Base-by-base conservation (phyloP, 257 asterid species). In the Voacanga thouarsii region DNA sequence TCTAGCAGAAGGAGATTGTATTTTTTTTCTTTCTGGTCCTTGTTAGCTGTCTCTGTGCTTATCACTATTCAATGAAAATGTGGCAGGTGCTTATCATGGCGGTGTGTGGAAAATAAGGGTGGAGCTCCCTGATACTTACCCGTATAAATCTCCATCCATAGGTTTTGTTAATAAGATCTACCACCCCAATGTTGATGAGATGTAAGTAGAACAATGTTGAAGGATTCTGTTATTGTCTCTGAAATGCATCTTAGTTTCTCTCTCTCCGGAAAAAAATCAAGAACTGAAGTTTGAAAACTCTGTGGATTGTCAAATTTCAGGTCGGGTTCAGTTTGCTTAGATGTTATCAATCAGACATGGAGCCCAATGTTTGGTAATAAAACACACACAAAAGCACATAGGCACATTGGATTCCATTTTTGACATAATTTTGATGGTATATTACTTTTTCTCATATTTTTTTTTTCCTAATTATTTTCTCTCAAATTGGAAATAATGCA, bases 121-220 rank as follows among this genome's bases (percentile, higher is more conserved):
- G 85, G 97, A 94, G 88, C 97, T 96, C 78, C 97, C 99, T 1
- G 99, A 92, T 85, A 96, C 97, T 77, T 96, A 96, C 80, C 99
- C 99, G 0, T 96, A 93, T 85, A 96, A 92, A 85, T 94, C 99
- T 83, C 99, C 99, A 56, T 93, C 99, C 12, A 92, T 96, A 80
- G 97, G 99, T 64, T 96, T 93, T 77, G 87, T 91, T 45, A 96
- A 96, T 89, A 96, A 90, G 89, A 89, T 96, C 66, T 96, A 89
- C 88, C 99, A 96, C 86, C 99, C 99, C 47, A 96, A 96, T 85
- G 97, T 96, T 76, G 99, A 96, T 80, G 99, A 96, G 88, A 90
- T 87, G 99, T 93, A 84, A 83, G 97, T 85, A 57, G 23, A 61
- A 2, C 43, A 39, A 44, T 45, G 49, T 75, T 64, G 4, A 71